phyloP scores from a whole-genome alignment of 345 rosid genomes.

The Mangifera indica region DNA sequence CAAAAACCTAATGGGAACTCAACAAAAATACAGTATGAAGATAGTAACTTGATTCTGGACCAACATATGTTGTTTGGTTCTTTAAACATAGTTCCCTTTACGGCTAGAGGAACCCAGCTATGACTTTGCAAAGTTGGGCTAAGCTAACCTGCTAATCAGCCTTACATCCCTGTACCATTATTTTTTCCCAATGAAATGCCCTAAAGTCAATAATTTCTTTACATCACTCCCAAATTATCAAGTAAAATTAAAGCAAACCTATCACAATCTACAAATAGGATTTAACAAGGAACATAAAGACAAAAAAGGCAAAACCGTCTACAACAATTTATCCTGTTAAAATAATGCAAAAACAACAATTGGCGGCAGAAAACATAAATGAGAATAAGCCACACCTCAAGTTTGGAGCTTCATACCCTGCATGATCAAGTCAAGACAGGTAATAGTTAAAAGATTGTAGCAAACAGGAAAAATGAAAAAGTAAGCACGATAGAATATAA shows the following conservation, averaged over 20 bases:
- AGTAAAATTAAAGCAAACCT: neutral
- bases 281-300: neutral
- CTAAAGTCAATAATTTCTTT: neutral
- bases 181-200: neutral
- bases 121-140: neutral
- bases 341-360: neutral
- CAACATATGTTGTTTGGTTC: neutral
- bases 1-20: neutral
- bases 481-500: neutral
- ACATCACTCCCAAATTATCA: neutral
- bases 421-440: conserved; percentile 12
- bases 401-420: conserved; percentile 88
- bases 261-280: neutral
- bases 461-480: neutral
- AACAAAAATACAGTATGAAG: neutral
- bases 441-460: conserved; percentile 18
- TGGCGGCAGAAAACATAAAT: neutral
- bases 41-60: neutral
- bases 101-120: neutral
- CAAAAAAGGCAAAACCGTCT: neutral
- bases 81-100: neutral
- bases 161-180: neutral
- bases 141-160: neutral
- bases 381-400: conserved; percentile 46
- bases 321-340: neutral